Evolutionary conservation across 768 basidiomycete genomes (phyloP).

Genomic region (Termitomyces sp.): DNA sequence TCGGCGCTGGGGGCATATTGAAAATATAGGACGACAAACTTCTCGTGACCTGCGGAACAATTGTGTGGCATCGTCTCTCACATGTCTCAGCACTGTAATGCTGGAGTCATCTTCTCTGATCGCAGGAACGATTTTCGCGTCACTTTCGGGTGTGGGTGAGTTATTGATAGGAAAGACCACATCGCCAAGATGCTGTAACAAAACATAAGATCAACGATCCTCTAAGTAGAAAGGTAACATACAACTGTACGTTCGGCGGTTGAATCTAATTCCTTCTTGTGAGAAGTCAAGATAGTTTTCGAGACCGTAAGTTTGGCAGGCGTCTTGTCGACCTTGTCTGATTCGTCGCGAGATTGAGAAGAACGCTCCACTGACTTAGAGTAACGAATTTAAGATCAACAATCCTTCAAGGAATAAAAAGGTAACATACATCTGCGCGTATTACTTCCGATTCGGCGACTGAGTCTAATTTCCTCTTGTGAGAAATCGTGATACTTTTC

Average conservation of each 20-base stretch:
- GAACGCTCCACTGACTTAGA: no score
- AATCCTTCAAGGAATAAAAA: no score
- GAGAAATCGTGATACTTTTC: no score
- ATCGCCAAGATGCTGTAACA: not conserved
- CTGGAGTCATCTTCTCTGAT: not conserved
- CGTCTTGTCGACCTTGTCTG: no score
- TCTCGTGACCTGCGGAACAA: not conserved
- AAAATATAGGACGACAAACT: not conserved
- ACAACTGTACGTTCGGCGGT: not conserved
- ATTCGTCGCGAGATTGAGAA: no score
- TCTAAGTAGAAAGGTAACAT: not conserved
- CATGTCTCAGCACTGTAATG: not conserved
- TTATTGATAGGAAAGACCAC: not conserved
- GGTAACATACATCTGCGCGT: no score
- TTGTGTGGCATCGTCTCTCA: not conserved
- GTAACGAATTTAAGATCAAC: no score
- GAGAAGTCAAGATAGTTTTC: no score
- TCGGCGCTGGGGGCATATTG: not conserved
- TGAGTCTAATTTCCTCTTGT: no score
- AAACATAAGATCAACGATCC: not conserved
- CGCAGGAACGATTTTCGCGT: not conserved
- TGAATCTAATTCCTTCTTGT: not conserved
- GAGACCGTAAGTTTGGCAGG: no score
- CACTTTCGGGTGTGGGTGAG: no score
- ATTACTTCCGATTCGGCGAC: no score